These are phyloP conservation scores for Breviolum minutum DNA, from an alignment of 73 alveolate species.

Conservation along the genomic window DNA sequence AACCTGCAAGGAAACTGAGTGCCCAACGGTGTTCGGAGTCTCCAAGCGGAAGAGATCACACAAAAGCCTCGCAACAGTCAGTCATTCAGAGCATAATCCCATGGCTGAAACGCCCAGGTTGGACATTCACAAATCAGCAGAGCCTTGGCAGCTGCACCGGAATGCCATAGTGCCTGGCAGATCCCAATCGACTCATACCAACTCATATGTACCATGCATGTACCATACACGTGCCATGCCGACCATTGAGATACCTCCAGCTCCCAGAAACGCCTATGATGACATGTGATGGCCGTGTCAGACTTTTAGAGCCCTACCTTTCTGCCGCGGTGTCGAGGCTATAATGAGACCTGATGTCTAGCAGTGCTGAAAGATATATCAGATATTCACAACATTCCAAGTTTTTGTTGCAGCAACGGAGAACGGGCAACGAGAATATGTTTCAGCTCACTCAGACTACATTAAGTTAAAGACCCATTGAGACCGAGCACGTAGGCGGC, in stretches of 20 bases:
- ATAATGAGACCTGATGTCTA: conserved; percentile 66
- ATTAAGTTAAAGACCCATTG: conserved; percentile 14
- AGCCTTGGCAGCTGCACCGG: conserved; percentile 82
- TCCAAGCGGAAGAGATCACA: conserved; percentile 81
- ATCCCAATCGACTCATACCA: background rate
- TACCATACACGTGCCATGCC: background rate
- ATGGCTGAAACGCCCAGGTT: no score
- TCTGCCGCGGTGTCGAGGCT: conserved; percentile 86
- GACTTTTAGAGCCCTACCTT: background rate
- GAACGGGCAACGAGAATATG: background rate
- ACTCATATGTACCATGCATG: background rate
- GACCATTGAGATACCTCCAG: background rate
- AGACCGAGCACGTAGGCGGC: conserved; percentile 90
- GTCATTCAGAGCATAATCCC: background rate
- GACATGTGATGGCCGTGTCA: no score
- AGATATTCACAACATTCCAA: no score
- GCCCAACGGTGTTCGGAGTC: conserved; percentile 68
- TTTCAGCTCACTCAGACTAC: background rate
- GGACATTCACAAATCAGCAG: no score
- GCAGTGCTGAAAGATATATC: no score
- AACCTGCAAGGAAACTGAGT: background rate
- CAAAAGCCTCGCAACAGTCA: conserved; percentile 28
- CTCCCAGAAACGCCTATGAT: no score
- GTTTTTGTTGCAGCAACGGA: background rate
- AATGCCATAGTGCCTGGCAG: conserved; percentile 83